A percentile compares a stretch with the other conserved stretches of the same genome.
These are phyloP conservation scores for Suillus alpinus DNA, from an alignment of 768 basidiomycete genomes.

Conservation along the genomic window DNA sequence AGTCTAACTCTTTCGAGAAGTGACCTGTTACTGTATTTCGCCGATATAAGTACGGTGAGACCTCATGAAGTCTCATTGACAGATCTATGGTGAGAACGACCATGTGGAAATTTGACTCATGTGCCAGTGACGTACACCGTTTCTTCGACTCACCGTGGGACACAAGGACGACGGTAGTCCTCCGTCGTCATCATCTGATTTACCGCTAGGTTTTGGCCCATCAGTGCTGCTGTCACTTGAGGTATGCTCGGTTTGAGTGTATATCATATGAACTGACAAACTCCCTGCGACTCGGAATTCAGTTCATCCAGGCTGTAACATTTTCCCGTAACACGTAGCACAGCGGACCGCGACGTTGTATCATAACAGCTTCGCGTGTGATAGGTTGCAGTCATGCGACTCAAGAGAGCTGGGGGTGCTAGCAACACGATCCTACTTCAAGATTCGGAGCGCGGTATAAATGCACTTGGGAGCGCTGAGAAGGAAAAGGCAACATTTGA, in stretches of 20 bases:
- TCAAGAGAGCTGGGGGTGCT: neutral
- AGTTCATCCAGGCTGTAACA: neutral
- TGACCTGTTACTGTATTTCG: neutral
- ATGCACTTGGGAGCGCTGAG: neutral
- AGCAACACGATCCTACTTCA: neutral
- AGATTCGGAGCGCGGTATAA: constrained; percentile 1
- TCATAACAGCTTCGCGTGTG: neutral
- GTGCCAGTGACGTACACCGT: neutral
- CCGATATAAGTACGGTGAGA: neutral
- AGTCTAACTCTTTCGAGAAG: neutral
- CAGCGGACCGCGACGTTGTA: too few relatives aligned
- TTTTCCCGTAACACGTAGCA: neutral
- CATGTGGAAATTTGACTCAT: neutral
- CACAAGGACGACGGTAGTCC: neutral
- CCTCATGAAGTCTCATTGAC: neutral
- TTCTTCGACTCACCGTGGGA: neutral
- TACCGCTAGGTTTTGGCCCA: neutral
- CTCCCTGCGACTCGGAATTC: neutral
- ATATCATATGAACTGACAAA: neutral
- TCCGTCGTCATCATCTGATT: neutral
- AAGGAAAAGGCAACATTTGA: constrained; percentile 2
- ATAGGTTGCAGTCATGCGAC: neutral
- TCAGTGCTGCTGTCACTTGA: neutral
- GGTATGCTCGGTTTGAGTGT: neutral
- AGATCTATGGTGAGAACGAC: neutral